These are phyloP conservation scores for Saprolegnia parasitica DNA, from an alignment of 352 stramenopile genomes.

Conservation along the genomic window DNA sequence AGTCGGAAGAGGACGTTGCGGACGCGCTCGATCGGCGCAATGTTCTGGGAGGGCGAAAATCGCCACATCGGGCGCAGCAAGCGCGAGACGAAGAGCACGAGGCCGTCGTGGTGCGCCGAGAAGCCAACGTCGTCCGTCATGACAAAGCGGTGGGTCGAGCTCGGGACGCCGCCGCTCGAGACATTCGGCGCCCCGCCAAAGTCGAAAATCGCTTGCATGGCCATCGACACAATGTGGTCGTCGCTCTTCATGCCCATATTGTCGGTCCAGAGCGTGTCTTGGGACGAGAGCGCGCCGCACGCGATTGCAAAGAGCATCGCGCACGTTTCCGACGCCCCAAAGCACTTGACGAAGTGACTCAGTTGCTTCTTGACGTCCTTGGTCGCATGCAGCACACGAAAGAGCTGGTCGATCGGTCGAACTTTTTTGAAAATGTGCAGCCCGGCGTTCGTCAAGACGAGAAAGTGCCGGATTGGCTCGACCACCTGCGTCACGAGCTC, in stretches of 20 bases:
- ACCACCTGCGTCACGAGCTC: conserved; percentile 86
- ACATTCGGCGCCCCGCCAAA: conserved; percentile 39
- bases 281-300: conserved; percentile 41
- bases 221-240: conserved; percentile 71
- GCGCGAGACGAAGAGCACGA: conserved; percentile 75
- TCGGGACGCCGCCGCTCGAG: not conserved
- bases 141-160: conserved; percentile 47
- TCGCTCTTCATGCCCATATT: conserved; percentile 48
- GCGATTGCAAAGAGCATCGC: conserved; percentile 87
- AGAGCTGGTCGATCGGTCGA: conserved; percentile 81
- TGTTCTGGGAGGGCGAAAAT: conserved; percentile 34
- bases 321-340: conserved; percentile 77
- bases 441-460: conserved; percentile 78
- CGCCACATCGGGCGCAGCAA: conserved; percentile 75
- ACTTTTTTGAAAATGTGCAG: conserved; percentile 90
- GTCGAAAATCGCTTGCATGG: conserved; percentile 81
- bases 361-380: conserved; percentile 64
- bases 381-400: conserved; percentile 60
- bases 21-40: conserved; percentile 32
- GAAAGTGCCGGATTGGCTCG: conserved; percentile 70
- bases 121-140: conserved; percentile 82
- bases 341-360: conserved; percentile 72
- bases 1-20: conserved; percentile 80
- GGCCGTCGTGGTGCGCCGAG: conserved; percentile 81
- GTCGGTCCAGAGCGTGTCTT: conserved; percentile 15